Evolutionary conservation across 148 eudicot genomes (phyloP).

Genomic region (Rhododendron simsii): DNA sequence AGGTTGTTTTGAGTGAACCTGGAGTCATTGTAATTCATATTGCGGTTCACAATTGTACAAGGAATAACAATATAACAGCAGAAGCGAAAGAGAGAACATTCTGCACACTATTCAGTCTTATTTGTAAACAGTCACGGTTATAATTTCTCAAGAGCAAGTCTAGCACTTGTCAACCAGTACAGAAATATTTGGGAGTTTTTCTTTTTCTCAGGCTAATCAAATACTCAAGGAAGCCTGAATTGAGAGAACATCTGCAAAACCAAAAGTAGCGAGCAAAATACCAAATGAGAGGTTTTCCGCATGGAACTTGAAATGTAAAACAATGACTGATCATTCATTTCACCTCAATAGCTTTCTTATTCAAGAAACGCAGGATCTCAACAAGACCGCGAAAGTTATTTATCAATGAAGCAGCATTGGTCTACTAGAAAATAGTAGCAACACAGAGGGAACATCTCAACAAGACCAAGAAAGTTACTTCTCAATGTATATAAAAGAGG

Average conservation of each 20-base stretch:
- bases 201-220: not conserved
- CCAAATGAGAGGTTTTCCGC: not conserved
- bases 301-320: not conserved
- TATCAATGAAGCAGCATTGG: not conserved
- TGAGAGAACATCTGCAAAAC: not conserved
- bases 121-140: not conserved
- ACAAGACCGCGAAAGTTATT: not conserved
- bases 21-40: not conserved
- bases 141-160: not conserved
- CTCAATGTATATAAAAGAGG: not conserved
- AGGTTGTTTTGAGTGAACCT: not conserved
- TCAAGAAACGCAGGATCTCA: not conserved
- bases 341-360: not conserved
- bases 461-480: not conserved
- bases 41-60: not conserved
- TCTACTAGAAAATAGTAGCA: not conserved
- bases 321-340: not conserved
- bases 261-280: not conserved
- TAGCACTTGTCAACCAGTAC: not conserved
- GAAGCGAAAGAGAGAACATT: not conserved
- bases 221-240: not conserved
- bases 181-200: not conserved
- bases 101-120: not conserved
- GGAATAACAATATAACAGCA: not conserved
- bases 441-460: not conserved